These are phyloP conservation scores for Malania oleifera DNA, from an alignment of 164 flowering plant genomes.

Conservation along the genomic window DNA sequence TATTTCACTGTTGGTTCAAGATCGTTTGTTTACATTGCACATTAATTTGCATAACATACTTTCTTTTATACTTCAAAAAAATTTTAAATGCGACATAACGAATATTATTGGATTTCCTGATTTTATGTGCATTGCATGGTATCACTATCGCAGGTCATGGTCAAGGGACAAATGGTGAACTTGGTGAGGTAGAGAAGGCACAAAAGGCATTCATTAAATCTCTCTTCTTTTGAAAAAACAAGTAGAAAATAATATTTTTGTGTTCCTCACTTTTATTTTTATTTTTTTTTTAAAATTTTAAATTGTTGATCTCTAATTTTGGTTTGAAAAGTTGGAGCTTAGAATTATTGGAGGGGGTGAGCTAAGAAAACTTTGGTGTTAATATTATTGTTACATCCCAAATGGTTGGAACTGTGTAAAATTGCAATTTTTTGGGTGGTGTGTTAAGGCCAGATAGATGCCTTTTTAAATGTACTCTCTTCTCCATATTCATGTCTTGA, in stretches of 20 bases:
- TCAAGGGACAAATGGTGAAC: slow-evolving; percentile 67
- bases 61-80: too few species aligned
- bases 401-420: slow-evolving; percentile 37
- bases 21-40: too few species aligned
- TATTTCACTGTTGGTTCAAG: too few species aligned
- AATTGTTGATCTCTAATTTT: too few species aligned
- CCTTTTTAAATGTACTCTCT: too few species aligned
- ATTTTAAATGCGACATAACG: too few species aligned
- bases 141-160: slow-evolving; percentile 37
- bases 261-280: not conserved
- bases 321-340: slow-evolving; percentile 18
- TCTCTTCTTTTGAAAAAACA: slow-evolving; percentile 12
- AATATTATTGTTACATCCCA: slow-evolving; percentile 28
- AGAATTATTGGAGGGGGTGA: slow-evolving; percentile 18
- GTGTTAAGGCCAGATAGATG: slow-evolving; percentile 19
- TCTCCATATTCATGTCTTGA: too few species aligned
- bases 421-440: slow-evolving; percentile 16
- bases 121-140: too few species aligned
- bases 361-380: slow-evolving; percentile 8
- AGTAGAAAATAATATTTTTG: slow-evolving; percentile 22
- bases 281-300: slow-evolving; percentile 5
- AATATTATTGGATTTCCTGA: too few species aligned
- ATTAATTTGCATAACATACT: too few species aligned
- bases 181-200: slow-evolving; percentile 1
- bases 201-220: not conserved